Evolutionary conservation across 768 basidiomycete species (phyloP), one percentile per base, ranked within the genome.

Genomic region (Russula vinacea): DNA sequence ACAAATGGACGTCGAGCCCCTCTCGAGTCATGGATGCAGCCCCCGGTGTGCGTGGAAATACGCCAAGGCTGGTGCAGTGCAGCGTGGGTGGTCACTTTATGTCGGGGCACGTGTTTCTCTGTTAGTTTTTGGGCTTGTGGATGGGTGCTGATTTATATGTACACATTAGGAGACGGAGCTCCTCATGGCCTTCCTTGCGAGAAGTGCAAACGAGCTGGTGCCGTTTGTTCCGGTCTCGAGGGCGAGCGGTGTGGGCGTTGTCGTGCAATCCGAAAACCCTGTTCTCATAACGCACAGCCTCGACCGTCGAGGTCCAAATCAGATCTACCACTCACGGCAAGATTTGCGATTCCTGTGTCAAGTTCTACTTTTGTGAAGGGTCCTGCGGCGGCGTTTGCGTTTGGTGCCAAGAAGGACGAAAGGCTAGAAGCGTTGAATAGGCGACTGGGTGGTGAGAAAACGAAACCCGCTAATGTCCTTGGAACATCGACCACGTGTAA

Each of bases 211-310:
- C 35, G 51, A 24, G 59, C 59, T 7, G 59, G 59, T 33, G 59
- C 59, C 26, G 16, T 60, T 44, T 60, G 59, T 13, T 60, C 59
- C n/a, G 59, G 59, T 17, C 16, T 60, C 19, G 59, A 60, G 32
- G 59, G 59, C 59, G 51, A 60, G 50, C 35, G 59, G n/a, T 60
- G 59, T 53, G 59, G 59, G 24, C 59, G 59, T 53, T 60, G 59
- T 24, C 59, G 59, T 24, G 49, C 59, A 2, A 60, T 60, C 29
- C 59, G 59, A 40, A 51, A 44, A 42, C 59, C 59, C 19, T 60
- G 59, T 42, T 60, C 59, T 4, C 59, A 60, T n/a, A 60, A 50
- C 19, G n/a, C 40, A 13, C 59, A 49, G 40, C 50, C 50, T 24
- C 59, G 50, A 7, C 47, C 47, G 22, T 59, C 47, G 3, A 26